Evolutionary conservation across 169 alveolate species (phyloP).

Genomic region (Neospora caninum): DNA sequence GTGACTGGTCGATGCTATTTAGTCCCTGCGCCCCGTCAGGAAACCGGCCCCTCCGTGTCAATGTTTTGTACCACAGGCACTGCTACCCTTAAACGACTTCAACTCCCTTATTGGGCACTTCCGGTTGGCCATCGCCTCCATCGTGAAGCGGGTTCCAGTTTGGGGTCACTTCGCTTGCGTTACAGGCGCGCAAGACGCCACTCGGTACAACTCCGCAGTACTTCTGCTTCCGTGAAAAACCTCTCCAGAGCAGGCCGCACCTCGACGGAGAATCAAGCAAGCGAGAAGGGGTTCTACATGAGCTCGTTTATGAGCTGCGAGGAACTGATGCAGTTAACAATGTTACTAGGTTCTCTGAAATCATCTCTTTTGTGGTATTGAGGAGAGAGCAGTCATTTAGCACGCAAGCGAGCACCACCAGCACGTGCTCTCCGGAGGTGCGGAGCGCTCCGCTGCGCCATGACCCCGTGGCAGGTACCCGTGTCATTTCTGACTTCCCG

Average conservation of each 20-base stretch:
- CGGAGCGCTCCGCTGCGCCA: too few relatives aligned
- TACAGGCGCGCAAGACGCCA: neutral
- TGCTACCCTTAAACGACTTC: constrained; percentile 43
- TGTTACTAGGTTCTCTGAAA: too few relatives aligned
- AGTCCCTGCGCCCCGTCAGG: too few relatives aligned
- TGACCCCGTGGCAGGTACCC: too few relatives aligned
- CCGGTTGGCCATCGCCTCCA: constrained; percentile 55
- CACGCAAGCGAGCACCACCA: too few relatives aligned
- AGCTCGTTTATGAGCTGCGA: neutral
- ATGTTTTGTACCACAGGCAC: constrained; percentile 53
- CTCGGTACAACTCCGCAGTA: neutral
- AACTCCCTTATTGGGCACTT: constrained; percentile 36
- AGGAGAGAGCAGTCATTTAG: too few relatives aligned
- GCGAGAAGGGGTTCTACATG: neutral
- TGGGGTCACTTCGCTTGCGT: constrained; percentile 30
- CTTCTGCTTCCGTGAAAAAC: neutral
- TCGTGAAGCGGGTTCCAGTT: constrained; percentile 15
- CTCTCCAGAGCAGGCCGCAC: neutral
- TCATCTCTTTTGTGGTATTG: too few relatives aligned
- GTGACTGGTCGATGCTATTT: too few relatives aligned
- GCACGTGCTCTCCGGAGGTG: too few relatives aligned
- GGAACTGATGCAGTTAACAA: too few relatives aligned
- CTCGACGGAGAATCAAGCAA: neutral
- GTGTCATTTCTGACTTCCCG: too few relatives aligned
- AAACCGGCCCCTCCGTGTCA: too few relatives aligned